These are phyloP conservation scores for Neolentinus lepideus DNA, from an alignment of 1,284 basidiomycete genomes.

Conservation along the genomic window DNA sequence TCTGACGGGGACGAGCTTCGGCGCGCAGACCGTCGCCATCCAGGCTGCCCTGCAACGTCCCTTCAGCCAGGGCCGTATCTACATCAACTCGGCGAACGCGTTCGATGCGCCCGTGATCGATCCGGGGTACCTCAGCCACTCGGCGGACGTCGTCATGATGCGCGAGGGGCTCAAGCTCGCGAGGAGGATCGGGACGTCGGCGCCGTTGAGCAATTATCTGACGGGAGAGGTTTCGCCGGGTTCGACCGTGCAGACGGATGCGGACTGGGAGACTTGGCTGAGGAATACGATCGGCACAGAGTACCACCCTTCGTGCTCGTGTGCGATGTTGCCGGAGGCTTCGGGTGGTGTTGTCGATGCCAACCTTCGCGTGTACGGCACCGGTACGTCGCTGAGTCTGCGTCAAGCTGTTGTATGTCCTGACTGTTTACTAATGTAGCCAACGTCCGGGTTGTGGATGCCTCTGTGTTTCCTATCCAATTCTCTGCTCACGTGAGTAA, in stretches of 20 bases:
- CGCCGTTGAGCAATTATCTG: slow-evolving; percentile 28
- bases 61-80: slow-evolving; percentile 34
- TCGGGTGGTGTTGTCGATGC: slow-evolving; percentile 63
- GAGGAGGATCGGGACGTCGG: slow-evolving; percentile 31
- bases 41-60: slow-evolving; percentile 68
- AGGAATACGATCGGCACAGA: slow-evolving; percentile 31
- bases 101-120: slow-evolving; percentile 55
- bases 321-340: slow-evolving; percentile 54
- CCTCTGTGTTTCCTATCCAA: slow-evolving; percentile 47
- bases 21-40: slow-evolving; percentile 36
- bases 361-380: slow-evolving; percentile 56
- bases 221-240: slow-evolving; percentile 33
- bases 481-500: slow-evolving; percentile 46
- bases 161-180: slow-evolving; percentile 52
- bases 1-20: slow-evolving; percentile 36
- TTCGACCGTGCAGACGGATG: slow-evolving; percentile 30
- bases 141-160: slow-evolving; percentile 44
- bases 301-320: slow-evolving; percentile 55
- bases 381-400: slow-evolving; percentile 15
- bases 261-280: slow-evolving; percentile 41
- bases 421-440: slow-evolving; percentile 10
- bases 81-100: slow-evolving; percentile 42
- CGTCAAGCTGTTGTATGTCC: not conserved
- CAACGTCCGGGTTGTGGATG: slow-evolving; percentile 46
- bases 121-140: slow-evolving; percentile 51